Evolutionary conservation across 1,284 basidiomycete species (phyloP), one percentile per base, ranked within the genome.

Genomic region (Singerocomus inundabilis): DNA sequence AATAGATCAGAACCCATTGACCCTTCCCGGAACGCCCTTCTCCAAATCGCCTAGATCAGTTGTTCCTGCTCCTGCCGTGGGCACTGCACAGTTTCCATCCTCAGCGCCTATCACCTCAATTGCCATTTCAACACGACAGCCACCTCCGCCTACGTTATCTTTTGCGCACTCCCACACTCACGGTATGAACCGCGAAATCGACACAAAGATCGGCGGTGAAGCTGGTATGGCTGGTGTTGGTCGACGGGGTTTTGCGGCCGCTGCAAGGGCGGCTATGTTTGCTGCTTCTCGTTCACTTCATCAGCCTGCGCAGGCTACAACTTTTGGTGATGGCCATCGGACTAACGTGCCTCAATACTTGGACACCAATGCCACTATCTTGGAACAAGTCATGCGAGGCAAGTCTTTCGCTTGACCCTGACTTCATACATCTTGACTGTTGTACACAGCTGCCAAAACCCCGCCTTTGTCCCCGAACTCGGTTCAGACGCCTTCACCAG

Each of bases 201-300:
- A 91, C 61, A 91, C 89, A 13, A 82, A 84, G 59, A 79, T 65
- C 9, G 91, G 90, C 5, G 91, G 90, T 2, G 83, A 79, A 54
- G 90, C 90, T 6, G 91, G 91, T 0, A 93, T 93, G 91, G 91
- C 91, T 1, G 91, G 91, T 15, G 91, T 94, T 3, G 91, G 91
- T 5, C 73, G 91, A 52, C 74, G 91, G 54, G 91, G 88, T 0
- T 93, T 94, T 56, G 87, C 85, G 2, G 88, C 91, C 8, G 90
- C 81, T 8, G 85, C 88, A 32, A 76, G 82, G 35, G 84, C 84
- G 0, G 87, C 85, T 2, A 77, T 88, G 78, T 78, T 85, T 56
- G 64, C 70, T 30, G 12, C 60, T 18, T 68, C 49, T 46, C 56
- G 47, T 48, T 51, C 59, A 25, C 48, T 57, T 9, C 42, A 43